phyloP scores from a whole-genome alignment of 2,329 filamentous ascomycete genomes.

The Fusarium humuli region DNA sequence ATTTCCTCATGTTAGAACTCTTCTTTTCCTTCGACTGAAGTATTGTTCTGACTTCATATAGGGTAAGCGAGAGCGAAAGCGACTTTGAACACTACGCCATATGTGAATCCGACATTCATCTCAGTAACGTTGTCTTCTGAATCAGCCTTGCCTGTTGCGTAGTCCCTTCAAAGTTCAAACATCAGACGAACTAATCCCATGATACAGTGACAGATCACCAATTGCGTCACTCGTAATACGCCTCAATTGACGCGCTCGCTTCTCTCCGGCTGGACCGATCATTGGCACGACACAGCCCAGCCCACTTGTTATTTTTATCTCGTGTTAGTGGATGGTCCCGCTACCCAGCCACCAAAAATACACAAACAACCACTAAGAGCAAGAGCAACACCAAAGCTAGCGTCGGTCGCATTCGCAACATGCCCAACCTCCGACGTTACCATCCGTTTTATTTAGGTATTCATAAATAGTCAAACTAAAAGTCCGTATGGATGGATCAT shows the following conservation, averaged over 20 bases:
- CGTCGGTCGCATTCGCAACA: background rate
- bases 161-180: background rate
- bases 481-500: background rate
- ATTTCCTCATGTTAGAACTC: background rate
- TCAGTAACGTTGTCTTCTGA: background rate
- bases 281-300: background rate
- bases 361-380: background rate
- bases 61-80: background rate
- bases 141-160: background rate
- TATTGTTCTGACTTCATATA: background rate
- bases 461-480: background rate
- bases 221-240: background rate
- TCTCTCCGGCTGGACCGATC: background rate
- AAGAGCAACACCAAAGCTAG: background rate
- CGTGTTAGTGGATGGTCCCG: constrained; percentile 6
- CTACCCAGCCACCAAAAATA: constrained; percentile 12
- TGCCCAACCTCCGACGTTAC: constrained; percentile 11
- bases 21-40: background rate
- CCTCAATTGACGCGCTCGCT: background rate
- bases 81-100: background rate
- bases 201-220: background rate
- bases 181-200: background rate
- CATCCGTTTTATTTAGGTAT: background rate
- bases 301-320: constrained; percentile 21
- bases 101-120: background rate